Conservation (phyloP, 106 monocot genomes). For the Allium fistulosum region DNA sequence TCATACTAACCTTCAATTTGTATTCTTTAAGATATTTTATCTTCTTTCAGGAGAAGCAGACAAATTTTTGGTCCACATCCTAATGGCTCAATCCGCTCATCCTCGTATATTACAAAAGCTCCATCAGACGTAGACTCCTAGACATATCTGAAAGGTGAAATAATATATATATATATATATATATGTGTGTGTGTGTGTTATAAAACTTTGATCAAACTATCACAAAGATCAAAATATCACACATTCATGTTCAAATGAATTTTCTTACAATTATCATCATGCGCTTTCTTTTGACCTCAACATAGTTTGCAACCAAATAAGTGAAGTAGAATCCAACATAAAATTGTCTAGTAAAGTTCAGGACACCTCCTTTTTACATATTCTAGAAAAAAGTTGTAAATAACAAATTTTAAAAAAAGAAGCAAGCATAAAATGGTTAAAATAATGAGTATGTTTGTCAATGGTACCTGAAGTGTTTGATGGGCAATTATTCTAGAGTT, state of each 20-base stretch:
- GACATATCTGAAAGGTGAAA: slow-evolving; percentile 44
- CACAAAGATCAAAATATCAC: neutral
- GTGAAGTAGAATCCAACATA: slow-evolving; percentile 98
- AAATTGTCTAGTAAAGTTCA: slow-evolving; percentile 96
- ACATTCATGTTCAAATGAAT: neutral
- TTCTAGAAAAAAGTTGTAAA: slow-evolving; percentile 91
- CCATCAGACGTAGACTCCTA: slow-evolving; percentile 94
- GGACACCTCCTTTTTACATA: slow-evolving; percentile 90
- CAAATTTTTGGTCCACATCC: slow-evolving; percentile 87
- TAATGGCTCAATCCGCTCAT: slow-evolving; percentile 5
- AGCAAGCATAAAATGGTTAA: neutral
- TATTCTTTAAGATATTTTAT: slow-evolving; percentile 80
- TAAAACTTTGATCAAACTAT: neutral
- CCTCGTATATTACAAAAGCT: slow-evolving; percentile 80
- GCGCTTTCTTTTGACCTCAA: slow-evolving; percentile 97
- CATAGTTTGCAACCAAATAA: slow-evolving; percentile 94
- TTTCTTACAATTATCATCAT: slow-evolving; percentile 89
- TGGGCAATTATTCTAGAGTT: slow-evolving; percentile 95
- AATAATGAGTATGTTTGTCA: neutral
- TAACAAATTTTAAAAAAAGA: neutral
- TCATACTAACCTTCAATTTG: slow-evolving; percentile 65
- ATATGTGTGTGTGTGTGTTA: no score
- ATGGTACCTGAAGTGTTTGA: slow-evolving; percentile 88
- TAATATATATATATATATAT: neutral
- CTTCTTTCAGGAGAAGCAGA: slow-evolving; percentile 83